A percentile compares a stretch with the other conserved stretches of the same genome.
These are phyloP conservation scores for Coemansia sp. DNA, from an alignment of 192 early-diverging fungal genomes.

Conservation along the genomic window DNA sequence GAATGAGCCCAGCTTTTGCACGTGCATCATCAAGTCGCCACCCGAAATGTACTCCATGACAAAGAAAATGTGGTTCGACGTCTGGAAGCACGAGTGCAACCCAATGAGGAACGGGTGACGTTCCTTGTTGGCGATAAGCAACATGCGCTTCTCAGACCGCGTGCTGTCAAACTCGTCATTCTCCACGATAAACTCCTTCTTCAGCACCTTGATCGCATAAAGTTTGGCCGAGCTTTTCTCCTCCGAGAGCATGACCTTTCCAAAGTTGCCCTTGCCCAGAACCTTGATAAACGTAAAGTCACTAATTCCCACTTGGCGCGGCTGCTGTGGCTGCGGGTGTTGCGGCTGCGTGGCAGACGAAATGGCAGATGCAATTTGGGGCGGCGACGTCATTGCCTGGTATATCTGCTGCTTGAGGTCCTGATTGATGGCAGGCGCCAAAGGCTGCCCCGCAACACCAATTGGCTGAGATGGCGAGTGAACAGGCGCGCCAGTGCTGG, in stretches of 20 bases:
- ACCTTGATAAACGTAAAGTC: slow-evolving; percentile 95
- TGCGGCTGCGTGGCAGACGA: slow-evolving; percentile 9
- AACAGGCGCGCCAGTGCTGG: background rate
- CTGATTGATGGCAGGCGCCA: slow-evolving; percentile 5
- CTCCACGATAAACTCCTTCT: slow-evolving; percentile 97
- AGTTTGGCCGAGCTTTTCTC: slow-evolving; percentile 76
- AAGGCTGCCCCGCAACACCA: background rate
- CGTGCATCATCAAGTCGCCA: slow-evolving; percentile 98
- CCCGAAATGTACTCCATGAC: slow-evolving; percentile 98
- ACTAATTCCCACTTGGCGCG: slow-evolving; percentile 72
- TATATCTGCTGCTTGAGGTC: slow-evolving; percentile 39
- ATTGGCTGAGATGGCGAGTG: background rate
- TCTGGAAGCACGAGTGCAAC: slow-evolving; percentile 95
- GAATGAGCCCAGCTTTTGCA: slow-evolving; percentile 85
- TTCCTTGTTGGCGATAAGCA: slow-evolving; percentile 85
- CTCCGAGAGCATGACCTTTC: slow-evolving; percentile 98
- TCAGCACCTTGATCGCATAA: slow-evolving; percentile 97
- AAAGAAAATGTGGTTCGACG: slow-evolving; percentile 91
- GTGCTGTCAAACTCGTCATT: slow-evolving; percentile 96
- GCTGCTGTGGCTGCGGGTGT: slow-evolving; percentile 24
- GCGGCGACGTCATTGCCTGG: slow-evolving; percentile 30
- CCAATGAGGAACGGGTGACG: slow-evolving; percentile 95
- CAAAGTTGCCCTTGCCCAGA: slow-evolving; percentile 97
- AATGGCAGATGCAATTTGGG: background rate
- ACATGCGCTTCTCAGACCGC: slow-evolving; percentile 90